Base-by-base conservation (phyloP, 2,329 filamentous ascomycete genomes). In the Dothiorella sarmentorum region DNA sequence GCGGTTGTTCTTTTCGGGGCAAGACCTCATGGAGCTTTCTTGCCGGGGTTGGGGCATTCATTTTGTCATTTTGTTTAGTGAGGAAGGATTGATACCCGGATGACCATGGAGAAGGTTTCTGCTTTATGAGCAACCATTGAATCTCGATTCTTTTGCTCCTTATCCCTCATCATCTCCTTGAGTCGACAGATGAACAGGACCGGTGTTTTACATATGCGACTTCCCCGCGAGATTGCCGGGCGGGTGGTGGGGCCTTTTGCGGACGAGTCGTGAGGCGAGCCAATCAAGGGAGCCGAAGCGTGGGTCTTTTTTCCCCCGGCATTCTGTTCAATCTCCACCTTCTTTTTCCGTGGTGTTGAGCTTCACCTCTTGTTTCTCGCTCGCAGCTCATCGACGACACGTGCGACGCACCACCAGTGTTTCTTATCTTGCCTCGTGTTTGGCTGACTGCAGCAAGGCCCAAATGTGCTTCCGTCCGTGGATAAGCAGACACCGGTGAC, bases 201-300 rank as follows among this genome's bases (percentile, higher is more conserved):
- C 22, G 22, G 47, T 26, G 33, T 52, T 52, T 52, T 40, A 26
- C 18, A 40, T n/a, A n/a, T 27, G 24, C 49, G 24, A 15, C 49
- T 40, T 53, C 49, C 49, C 49, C 49, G 33, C 33, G 49, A 53
- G 49, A 53, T 53, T 53, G 17, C 15, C 49, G 49, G 49, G 24
- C 37, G 22, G 10, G 35, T 5, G 24, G 33, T 38, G 35, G 49
- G 49, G 18, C 17, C 22, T n/a, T n/a, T n/a, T n/a, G n/a, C 11
- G 29, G 24, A 4, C 15, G 40, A 43, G 40, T 40, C 37, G 17
- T 3, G 18, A 38, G 33, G n/a, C 49, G 49, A 40, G 24, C 49
- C 49, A 53, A 53, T 53, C 49, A 38, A 33, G 13, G 6, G n/a
- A 4, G 5, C 2, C 24, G 4, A 15, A n/a, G n/a, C n/a, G n/a